Base-by-base conservation (phyloP, 2,329 filamentous ascomycete genomes). In the Stagonosporopsis chrysanthemi region DNA sequence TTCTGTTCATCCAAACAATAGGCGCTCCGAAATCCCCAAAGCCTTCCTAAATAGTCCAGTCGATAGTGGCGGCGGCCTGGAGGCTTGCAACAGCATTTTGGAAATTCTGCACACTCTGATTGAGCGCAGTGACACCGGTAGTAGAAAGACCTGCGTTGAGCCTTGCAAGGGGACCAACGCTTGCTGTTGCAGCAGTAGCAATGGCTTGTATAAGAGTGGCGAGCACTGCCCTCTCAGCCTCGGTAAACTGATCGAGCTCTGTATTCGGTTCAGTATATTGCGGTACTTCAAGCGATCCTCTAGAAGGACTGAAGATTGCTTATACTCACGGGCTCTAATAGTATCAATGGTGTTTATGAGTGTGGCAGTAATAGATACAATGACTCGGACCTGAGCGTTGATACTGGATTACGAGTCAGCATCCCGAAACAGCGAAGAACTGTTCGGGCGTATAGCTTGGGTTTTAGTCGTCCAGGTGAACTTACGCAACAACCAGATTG, bases 11-110 rank as follows among this genome's bases (percentile, higher is more conserved):
- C n/a, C n/a, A 9, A 28, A 28, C 26, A 28, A 28, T 9, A 28
- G 5, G 26, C 26, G 26, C 26, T n/a, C n/a, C n/a, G n/a, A n/a
- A n/a, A n/a, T n/a, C n/a, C n/a, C n/a, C n/a, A n/a, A n/a, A n/a
- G n/a, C n/a, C n/a, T n/a, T n/a, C n/a, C n/a, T n/a, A n/a, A n/a
- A 43, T 28, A 6, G 40, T 43, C 50, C 50, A 53, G 42, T 53
- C 19, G 33, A 45, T 46, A 17, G 40, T 41, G 3, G 41, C 42
- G 3, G 24, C 33, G 23, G 41, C 35, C 24, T 41, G 50, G 17
- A 52, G 29, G 6, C 17, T 14, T 8, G 26, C 33, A 14, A 44
- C 26, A 4, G 41, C 50, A 8, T 12, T 9, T 7, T 46, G 50
- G 6, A 41, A 14, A 33, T 33, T 39, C 5, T 31, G 8, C 6